phyloP scores from a whole-genome alignment of 805 yeast species.

The Pichia gijzeniarum region DNA sequence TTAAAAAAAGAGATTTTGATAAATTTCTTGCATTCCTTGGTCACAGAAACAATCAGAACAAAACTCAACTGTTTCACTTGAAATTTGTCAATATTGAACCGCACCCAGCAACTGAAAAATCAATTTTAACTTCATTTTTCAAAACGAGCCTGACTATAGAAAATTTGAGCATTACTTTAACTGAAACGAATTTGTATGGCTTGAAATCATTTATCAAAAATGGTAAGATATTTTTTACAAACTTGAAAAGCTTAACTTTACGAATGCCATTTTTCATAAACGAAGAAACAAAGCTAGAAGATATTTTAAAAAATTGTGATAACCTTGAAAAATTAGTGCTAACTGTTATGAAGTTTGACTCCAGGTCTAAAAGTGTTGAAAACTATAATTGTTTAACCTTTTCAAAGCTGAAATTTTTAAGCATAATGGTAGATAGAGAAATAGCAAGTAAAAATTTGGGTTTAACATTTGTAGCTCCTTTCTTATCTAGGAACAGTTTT shows the following conservation, averaged over 20 bases:
- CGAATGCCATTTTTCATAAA: neutral
- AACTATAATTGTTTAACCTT: neutral
- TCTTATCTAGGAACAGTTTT: neutral
- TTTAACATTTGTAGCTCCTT: neutral
- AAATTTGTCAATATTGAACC: conserved; percentile 1
- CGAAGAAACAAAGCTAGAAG: neutral
- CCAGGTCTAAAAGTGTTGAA: neutral
- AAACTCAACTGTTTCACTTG: conserved; percentile 1
- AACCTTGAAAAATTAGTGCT: conserved; percentile 1
- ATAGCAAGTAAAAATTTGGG: neutral
- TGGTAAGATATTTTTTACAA: neutral
- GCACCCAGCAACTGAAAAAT: neutral
- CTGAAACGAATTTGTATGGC: neutral
- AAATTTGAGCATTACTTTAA: neutral
- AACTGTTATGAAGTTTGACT: conserved; percentile 1
- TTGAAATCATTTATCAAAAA: neutral
- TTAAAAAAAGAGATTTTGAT: conserved; percentile 10
- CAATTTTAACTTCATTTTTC: conserved; percentile 1
- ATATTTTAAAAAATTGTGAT: neutral
- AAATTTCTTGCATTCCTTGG: conserved; percentile 14
- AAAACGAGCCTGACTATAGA: neutral
- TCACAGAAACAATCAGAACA: conserved; percentile 5
- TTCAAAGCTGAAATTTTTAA: neutral
- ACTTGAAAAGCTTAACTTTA: neutral
- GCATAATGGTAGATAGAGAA: neutral